Base-by-base conservation (phyloP, 495 filamentous ascomycete genomes). In the Daldinia bambusicola region DNA sequence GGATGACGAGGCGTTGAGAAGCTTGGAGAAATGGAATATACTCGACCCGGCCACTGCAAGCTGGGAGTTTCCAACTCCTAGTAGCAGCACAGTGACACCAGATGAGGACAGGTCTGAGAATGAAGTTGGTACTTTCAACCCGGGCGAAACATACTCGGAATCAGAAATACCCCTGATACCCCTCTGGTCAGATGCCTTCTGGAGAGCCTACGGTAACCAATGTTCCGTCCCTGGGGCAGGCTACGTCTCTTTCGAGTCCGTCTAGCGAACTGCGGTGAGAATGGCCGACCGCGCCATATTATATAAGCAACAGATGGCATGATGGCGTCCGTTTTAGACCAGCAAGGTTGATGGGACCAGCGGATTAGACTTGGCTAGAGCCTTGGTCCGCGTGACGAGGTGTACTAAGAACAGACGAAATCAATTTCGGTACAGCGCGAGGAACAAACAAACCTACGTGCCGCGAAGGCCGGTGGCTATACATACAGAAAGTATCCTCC, bases 201-300 rank as follows among this genome's bases (percentile, higher is more conserved):
- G 69, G 69, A 43, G 48, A 18, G 36, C 31, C 0, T 71, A 71
- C 14, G 69, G 69, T 30, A 67, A 71, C 41, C 67, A 63, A 59
- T 34, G 63, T 7, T 43, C 58, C 3, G 14, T 71, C 2, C 26
- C 51, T 13, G 63, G 63, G 6, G 55, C 31, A 0, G 52, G 59
- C 9, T 52, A 50, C 13, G 48, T 71, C 30, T 63, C 63, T 9
- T 71, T 71, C 16, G 59, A 31, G 2, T 26, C 50, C 6, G 50
- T 10, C 13, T 32, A 20, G 12, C 26, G 22, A 53, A 20, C 43
- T 20, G 43, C 9, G 43, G 43, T 6, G 43, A 48, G 43, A 16
- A 48, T 20, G 10, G 43, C 4, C 43, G 4, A 45, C 16, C 1
- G 41, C 41, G 16, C 8, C 1, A 0, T 45, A 10, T 10, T 45